Percentiles rank a stretch among this genome's conserved stretches.
Evolutionary conservation across 345 rosid genomes (phyloP).

Genomic region (Ailanthus altissimus): DNA sequence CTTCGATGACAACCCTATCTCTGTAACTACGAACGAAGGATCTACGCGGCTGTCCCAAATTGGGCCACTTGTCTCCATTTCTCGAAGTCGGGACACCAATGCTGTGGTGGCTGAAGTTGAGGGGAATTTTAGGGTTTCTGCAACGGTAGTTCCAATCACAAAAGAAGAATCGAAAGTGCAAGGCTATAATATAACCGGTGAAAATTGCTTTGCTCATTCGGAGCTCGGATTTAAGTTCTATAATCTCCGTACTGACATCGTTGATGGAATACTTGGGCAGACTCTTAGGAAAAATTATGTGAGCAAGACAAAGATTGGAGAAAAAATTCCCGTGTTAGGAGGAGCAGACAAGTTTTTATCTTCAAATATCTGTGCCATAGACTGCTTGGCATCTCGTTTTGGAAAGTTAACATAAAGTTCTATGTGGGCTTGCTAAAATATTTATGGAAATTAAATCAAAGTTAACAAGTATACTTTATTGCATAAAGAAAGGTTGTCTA

Average conservation of each 20-base stretch:
- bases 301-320: neutral
- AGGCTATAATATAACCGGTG: slow-evolving; percentile 6
- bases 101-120: neutral
- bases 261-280: slow-evolving; percentile 7
- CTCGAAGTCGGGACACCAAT: neutral
- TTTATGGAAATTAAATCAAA: too few species aligned
- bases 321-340: neutral
- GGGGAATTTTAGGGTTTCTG: neutral
- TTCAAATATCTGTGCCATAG: neutral
- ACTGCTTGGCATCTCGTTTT: slow-evolving; percentile 3
- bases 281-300: neutral
- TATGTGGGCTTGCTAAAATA: too few species aligned
- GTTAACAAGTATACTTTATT: too few species aligned
- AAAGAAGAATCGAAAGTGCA: slow-evolving; percentile 8
- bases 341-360: neutral
- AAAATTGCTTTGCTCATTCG: slow-evolving; percentile 9
- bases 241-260: neutral
- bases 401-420: neutral
- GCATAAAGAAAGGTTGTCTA: too few species aligned
- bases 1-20: neutral
- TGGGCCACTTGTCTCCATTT: neutral
- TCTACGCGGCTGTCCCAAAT: neutral
- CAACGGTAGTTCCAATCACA: neutral
- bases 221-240: neutral
- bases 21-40: neutral